Percentiles rank a stretch among this genome's conserved stretches.
Conservation (phyloP, 2,329 filamentous ascomycete species). For the Thelonectria blattea region DNA sequence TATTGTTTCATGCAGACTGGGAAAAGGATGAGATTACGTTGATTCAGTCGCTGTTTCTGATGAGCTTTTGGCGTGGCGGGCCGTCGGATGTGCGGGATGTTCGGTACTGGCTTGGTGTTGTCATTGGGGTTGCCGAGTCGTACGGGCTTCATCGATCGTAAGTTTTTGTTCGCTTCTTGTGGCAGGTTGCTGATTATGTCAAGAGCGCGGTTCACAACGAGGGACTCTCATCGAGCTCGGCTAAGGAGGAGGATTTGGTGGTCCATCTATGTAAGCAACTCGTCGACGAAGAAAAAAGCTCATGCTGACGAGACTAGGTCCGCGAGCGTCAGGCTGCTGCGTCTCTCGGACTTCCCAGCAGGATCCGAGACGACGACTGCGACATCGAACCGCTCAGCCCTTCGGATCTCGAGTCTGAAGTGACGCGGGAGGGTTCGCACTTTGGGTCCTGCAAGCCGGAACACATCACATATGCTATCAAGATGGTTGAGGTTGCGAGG, state of each 20-base stretch:
- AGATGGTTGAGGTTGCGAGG: slow-evolving; percentile 47
- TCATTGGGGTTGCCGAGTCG: slow-evolving; percentile 58
- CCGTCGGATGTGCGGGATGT: slow-evolving; percentile 56
- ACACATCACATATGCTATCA: slow-evolving; percentile 45
- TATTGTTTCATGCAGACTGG: slow-evolving; percentile 59
- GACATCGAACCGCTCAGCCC: slow-evolving; percentile 44
- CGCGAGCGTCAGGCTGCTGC: slow-evolving; percentile 47
- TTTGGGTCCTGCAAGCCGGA: slow-evolving; percentile 43
- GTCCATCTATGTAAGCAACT: slow-evolving; percentile 55
- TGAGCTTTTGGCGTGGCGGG: slow-evolving; percentile 62
- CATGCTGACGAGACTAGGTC: slow-evolving; percentile 35
- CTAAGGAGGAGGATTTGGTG: slow-evolving; percentile 59
- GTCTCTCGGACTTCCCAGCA: slow-evolving; percentile 44
- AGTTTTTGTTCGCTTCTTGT: slow-evolving; percentile 10
- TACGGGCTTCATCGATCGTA: slow-evolving; percentile 51
- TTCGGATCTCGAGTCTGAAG: slow-evolving; percentile 42
- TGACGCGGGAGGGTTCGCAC: slow-evolving; percentile 26
- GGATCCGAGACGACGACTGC: slow-evolving; percentile 48
- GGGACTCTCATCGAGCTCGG: slow-evolving; percentile 36
- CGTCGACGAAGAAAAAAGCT: not conserved
- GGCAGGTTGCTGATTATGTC: slow-evolving; percentile 26
- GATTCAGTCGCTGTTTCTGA: slow-evolving; percentile 58
- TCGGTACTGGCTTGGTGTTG: slow-evolving; percentile 56
- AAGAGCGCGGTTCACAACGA: slow-evolving; percentile 36
- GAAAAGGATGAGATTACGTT: slow-evolving; percentile 57